These are phyloP conservation scores for Elaeis guineensis DNA, from an alignment of 176 grass and related monocot genomes.

Conservation along the genomic window DNA sequence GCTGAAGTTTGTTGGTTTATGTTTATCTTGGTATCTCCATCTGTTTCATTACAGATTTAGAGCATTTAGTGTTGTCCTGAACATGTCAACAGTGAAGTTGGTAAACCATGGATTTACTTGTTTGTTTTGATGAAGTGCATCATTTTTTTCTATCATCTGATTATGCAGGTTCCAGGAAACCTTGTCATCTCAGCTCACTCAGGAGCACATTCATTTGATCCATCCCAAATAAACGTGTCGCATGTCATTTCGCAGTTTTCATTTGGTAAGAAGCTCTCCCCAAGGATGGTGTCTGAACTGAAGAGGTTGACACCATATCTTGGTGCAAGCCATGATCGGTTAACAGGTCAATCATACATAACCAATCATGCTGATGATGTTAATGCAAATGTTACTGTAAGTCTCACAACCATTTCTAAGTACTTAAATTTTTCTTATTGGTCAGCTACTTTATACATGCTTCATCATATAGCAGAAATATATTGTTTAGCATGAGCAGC, in stretches of 20 bases:
- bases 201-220: slow-evolving; percentile 90
- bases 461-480: no score
- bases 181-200: slow-evolving; percentile 86
- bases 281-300: slow-evolving; percentile 53
- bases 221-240: slow-evolving; percentile 94
- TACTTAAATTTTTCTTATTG: no score
- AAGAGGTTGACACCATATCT: slow-evolving; percentile 72
- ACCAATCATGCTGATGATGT: slow-evolving; percentile 39
- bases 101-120: not conserved
- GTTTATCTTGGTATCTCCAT: no score
- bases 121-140: slow-evolving; percentile 4
- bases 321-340: slow-evolving; percentile 61
- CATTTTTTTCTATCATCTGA: slow-evolving; percentile 8
- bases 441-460: no score
- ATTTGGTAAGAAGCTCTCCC: slow-evolving; percentile 75
- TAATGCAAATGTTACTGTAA: slow-evolving; percentile 89
- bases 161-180: slow-evolving; percentile 78
- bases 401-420: slow-evolving; percentile 5
- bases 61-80: no score
- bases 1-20: no score
- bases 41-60: no score
- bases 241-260: slow-evolving; percentile 83
- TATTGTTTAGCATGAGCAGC: no score
- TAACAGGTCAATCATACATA: slow-evolving; percentile 68
- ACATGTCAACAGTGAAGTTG: no score